These are phyloP conservation scores for Drosera spatulata DNA, from an alignment of 179 eudicot species.

Conservation along the genomic window DNA sequence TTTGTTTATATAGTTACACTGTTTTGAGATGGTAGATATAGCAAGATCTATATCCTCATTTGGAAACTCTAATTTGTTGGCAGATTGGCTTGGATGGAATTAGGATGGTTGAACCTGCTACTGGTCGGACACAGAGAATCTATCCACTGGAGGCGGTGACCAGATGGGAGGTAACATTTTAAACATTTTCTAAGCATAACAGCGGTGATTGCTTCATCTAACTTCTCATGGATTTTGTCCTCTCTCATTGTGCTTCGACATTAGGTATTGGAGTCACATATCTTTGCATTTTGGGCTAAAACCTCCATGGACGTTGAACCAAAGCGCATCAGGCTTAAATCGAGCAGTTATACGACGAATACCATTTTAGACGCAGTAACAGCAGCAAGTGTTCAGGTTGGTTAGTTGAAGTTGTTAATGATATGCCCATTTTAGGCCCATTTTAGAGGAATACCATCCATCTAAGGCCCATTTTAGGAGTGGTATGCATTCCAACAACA, in stretches of 20 bases:
- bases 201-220: background rate
- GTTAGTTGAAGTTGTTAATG: background rate
- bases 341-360: constrained; percentile 75
- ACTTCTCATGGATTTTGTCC: too few species aligned
- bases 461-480: too few species aligned
- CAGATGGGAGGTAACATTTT: constrained; percentile 63
- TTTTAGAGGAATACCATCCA: too few species aligned
- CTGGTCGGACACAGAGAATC: constrained; percentile 54
- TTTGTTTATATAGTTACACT: background rate
- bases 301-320: constrained; percentile 61
- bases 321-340: constrained; percentile 72
- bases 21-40: background rate
- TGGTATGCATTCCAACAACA: too few species aligned
- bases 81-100: constrained; percentile 96
- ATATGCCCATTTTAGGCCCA: too few species aligned
- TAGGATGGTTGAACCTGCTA: constrained; percentile 69
- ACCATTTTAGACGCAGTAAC: constrained; percentile 77
- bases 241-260: background rate
- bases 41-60: background rate
- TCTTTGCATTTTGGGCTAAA: constrained; percentile 92
- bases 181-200: background rate
- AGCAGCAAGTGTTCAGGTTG: constrained; percentile 89
- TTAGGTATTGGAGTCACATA: constrained; percentile 84
- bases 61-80: background rate
- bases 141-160: constrained; percentile 69